A percentile compares a stretch with the other conserved stretches of the same genome.
Evolutionary conservation across 2,329 filamentous ascomycete genomes (phyloP).

Genomic region (Neonectria neomacrospora): DNA sequence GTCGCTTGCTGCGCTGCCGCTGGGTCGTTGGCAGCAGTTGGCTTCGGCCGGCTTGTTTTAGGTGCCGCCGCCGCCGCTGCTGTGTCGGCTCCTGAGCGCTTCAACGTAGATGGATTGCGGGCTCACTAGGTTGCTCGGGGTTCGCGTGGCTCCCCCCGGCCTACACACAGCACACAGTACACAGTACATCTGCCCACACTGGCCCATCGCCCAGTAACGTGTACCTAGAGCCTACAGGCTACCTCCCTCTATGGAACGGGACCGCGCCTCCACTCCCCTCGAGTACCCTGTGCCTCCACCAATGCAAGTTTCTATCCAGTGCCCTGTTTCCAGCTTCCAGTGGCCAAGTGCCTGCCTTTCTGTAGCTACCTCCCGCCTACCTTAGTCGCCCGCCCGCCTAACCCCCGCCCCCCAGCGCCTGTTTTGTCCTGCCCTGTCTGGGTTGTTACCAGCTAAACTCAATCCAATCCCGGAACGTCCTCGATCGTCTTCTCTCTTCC

Average conservation of each 20-base stretch:
- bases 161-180: constrained; percentile 16
- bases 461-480: constrained; percentile 43
- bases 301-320: constrained; percentile 19
- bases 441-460: constrained; percentile 39
- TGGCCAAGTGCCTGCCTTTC: constrained; percentile 27
- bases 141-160: background rate
- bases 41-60: constrained; percentile 29
- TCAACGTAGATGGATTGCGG: background rate
- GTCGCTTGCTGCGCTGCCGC: constrained; percentile 24
- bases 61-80: constrained; percentile 39
- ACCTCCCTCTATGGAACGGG: background rate
- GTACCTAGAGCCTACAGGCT: background rate
- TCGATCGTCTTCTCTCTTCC: constrained; percentile 35
- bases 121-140: constrained; percentile 3
- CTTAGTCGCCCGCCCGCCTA: constrained; percentile 31
- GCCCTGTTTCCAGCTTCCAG: constrained; percentile 29
- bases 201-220: background rate
- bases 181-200: background rate
- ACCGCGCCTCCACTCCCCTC: constrained; percentile 27
- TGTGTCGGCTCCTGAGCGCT: constrained; percentile 33
- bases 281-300: constrained; percentile 27
- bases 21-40: constrained; percentile 28
- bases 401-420: constrained; percentile 35
- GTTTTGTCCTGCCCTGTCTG: constrained; percentile 25
- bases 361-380: constrained; percentile 22